phyloP scores from a whole-genome alignment of 768 basidiomycete genomes.

The Lactifluus volemus region DNA sequence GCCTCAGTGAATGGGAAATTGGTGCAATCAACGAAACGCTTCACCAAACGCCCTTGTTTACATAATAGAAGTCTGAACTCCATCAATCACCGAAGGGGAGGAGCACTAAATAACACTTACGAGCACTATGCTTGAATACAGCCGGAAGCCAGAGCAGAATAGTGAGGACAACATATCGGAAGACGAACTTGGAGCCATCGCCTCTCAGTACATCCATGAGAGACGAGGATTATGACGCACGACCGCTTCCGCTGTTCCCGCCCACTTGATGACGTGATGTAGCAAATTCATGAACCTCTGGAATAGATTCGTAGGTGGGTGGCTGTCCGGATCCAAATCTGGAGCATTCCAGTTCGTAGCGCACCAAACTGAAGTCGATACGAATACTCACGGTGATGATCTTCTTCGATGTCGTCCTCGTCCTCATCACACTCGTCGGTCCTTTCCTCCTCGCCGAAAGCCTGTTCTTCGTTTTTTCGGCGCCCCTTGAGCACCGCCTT shows the following conservation, averaged over 20 bases:
- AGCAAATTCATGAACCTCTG: slow-evolving; percentile 34
- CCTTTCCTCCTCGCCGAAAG: slow-evolving; percentile 26
- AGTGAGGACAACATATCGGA: slow-evolving; percentile 41
- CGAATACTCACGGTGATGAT: slow-evolving; percentile 13
- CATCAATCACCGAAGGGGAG: background rate
- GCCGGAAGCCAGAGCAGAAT: slow-evolving; percentile 45
- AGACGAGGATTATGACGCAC: slow-evolving; percentile 23
- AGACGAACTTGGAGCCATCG: slow-evolving; percentile 33
- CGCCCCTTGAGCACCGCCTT: slow-evolving; percentile 24
- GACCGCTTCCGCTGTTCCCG: slow-evolving; percentile 33
- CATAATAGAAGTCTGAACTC: slow-evolving; percentile 33
- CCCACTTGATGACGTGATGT: slow-evolving; percentile 32
- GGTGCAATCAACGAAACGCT: background rate
- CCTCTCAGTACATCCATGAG: background rate
- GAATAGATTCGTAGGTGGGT: slow-evolving; percentile 34
- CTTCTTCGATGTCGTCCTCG: slow-evolving; percentile 20
- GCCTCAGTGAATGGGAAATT: background rate
- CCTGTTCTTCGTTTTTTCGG: slow-evolving; percentile 19
- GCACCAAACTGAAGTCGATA: background rate
- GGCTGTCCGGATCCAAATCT: slow-evolving; percentile 42
- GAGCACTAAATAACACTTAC: slow-evolving; percentile 26
- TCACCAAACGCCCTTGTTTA: slow-evolving; percentile 40
- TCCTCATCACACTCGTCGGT: slow-evolving; percentile 21
- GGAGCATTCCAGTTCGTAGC: background rate
- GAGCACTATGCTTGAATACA: slow-evolving; percentile 35